phyloP scores from a whole-genome alignment of 1,139 yeast species.

The Williopsis jadinii region DNA sequence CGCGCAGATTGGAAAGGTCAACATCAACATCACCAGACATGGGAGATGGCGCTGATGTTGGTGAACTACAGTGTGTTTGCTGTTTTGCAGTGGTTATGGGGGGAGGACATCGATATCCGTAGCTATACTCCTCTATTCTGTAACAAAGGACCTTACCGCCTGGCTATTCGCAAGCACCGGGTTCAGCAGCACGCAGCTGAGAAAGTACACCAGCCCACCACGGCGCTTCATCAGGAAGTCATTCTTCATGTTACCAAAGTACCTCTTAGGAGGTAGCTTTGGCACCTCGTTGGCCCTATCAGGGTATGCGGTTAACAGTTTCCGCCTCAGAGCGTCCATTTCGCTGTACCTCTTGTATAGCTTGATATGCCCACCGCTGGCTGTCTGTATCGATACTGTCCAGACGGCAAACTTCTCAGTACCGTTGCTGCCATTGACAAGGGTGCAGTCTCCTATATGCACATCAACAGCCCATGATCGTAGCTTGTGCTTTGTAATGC shows the following conservation, averaged over 20 bases:
- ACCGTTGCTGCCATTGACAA: conserved; percentile 29
- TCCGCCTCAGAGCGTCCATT: conserved; percentile 41
- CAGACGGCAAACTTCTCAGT: conserved; percentile 33
- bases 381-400: conserved; percentile 29
- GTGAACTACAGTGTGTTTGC: too few species aligned
- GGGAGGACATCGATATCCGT: too few species aligned
- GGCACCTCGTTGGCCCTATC: conserved; percentile 43
- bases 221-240: conserved; percentile 57
- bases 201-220: conserved; percentile 67
- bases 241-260: conserved; percentile 42
- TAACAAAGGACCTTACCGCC: conserved; percentile 45
- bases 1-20: too few species aligned
- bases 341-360: conserved; percentile 62
- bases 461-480: conserved; percentile 33
- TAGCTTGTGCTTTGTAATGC: background rate
- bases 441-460: conserved; percentile 32
- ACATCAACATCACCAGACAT: too few species aligned
- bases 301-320: conserved; percentile 35
- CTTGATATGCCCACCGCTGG: conserved; percentile 35
- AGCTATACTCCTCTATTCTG: too few species aligned
- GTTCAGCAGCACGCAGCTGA: conserved; percentile 59
- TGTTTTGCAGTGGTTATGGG: too few species aligned
- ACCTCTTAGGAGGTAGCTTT: conserved; percentile 59
- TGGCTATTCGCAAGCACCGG: conserved; percentile 46
- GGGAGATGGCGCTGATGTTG: too few species aligned